Evolutionary conservation across 345 rosid genomes (phyloP).

Genomic region (Theobroma cacao): DNA sequence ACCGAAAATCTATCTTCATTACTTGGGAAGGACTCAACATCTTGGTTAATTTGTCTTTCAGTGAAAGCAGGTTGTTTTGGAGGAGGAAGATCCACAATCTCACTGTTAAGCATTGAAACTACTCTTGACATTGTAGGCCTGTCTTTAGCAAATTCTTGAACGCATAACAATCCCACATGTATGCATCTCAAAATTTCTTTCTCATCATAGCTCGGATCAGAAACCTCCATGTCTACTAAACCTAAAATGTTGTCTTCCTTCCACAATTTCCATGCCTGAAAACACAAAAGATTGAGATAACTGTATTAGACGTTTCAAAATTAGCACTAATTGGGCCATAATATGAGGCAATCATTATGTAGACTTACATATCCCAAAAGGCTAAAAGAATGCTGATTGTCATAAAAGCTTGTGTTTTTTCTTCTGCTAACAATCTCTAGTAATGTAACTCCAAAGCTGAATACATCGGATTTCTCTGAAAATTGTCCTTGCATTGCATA

Average conservation of each 20-base stretch:
- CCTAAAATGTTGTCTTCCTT: neutral
- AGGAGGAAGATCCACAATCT: constrained; percentile 18
- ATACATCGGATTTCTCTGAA: constrained; percentile 45
- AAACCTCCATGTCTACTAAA: neutral
- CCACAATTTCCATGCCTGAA: constrained; percentile 30
- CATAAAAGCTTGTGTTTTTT: constrained; percentile 25
- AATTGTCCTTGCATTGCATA: constrained; percentile 41
- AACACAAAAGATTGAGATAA: no score
- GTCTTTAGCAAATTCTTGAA: constrained; percentile 27
- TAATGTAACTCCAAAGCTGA: constrained; percentile 42
- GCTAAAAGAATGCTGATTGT: constrained; percentile 16
- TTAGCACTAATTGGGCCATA: no score
- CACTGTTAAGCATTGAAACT: constrained; percentile 11
- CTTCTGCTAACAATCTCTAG: constrained; percentile 40
- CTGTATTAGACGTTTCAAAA: no score
- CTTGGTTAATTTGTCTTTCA: neutral
- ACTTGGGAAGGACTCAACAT: neutral
- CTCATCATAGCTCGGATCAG: neutral
- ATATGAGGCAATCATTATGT: no score
- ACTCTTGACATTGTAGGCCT: constrained; percentile 12
- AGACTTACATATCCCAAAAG: constrained; percentile 32
- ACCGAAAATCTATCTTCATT: neutral
- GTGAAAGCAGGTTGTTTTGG: constrained; percentile 21
- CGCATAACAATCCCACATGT: constrained; percentile 28
- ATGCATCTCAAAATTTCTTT: neutral